A percentile compares a stretch with the other conserved stretches of the same genome.
Conservation (phyloP, 23 red algal species). For the Cyanidiococcus yangmingshanensis region DNA sequence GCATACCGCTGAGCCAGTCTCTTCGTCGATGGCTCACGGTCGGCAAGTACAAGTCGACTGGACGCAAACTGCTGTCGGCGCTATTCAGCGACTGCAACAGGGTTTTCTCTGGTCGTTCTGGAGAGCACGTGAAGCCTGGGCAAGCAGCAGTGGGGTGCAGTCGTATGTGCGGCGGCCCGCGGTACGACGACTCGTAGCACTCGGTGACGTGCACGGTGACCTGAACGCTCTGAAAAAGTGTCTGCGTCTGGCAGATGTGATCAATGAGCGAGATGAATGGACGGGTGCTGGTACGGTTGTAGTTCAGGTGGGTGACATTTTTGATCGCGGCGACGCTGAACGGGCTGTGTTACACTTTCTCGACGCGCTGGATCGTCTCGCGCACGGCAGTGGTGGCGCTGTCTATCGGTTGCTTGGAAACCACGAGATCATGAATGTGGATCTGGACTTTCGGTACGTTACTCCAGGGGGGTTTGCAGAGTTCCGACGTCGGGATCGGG, state of each 20-base stretch:
- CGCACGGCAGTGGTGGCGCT: constrained; percentile 50
- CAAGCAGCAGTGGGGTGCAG: not conserved
- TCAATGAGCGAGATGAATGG: constrained; percentile 53
- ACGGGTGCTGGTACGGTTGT: constrained; percentile 56
- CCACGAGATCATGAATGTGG: constrained; percentile 94
- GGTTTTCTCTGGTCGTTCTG: not conserved
- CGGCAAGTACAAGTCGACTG: not conserved
- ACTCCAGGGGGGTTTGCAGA: constrained; percentile 68
- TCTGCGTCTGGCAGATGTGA: constrained; percentile 39
- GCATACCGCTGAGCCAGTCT: too few relatives aligned
- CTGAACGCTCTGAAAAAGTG: constrained; percentile 39
- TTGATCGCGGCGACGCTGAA: constrained; percentile 82
- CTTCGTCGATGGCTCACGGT: too few relatives aligned
- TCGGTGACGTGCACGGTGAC: constrained; percentile 98
- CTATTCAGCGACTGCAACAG: not conserved
- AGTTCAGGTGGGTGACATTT: constrained; percentile 74
- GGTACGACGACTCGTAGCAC: constrained; percentile 57
- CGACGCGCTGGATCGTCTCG: constrained; percentile 50
- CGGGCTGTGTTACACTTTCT: constrained; percentile 55
- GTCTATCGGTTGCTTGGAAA: constrained; percentile 84
- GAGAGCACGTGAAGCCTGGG: not conserved
- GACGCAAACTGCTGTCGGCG: not conserved
- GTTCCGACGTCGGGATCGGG: constrained; percentile 15
- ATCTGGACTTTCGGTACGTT: constrained; percentile 90
- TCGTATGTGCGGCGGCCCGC: not conserved